Evolutionary conservation across 805 yeast species (phyloP), one percentile per base, ranked within the genome.

Genomic region (Cyberlindnera euphorbiiphila): DNA sequence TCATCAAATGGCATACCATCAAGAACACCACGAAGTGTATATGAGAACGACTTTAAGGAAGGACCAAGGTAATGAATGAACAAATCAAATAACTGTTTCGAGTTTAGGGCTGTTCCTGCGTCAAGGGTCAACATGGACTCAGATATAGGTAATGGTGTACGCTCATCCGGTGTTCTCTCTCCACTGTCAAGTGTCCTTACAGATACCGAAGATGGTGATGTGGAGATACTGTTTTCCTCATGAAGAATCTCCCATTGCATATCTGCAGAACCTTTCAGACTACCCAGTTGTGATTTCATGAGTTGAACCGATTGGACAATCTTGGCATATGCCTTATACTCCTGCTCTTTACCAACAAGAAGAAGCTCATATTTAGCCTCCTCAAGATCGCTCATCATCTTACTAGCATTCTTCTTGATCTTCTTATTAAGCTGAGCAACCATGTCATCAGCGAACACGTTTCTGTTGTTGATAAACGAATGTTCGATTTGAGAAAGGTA

Each of bases 1-100:
- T 59, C 50, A 34, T 71, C 74, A 49, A 79, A 81, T 2, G 85
- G 82, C 3, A 79, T 61, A 10, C 76, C 79, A 15, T 66, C 64
- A 39, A 85, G 56, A 7, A 84, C 79, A 21, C 76, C 78, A 39
- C 75, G 69, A 35, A 84, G 65, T 0, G 88, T 82, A 49, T 71
- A 72, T 2, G 77, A 70, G 47, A 79, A 77, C 2, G 86, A 76
- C 51, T 75, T 76, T 56, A 81, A 68, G 0, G 89, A 78, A 0
- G 94, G 93, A 0, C 88, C 86, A 30, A 85, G 61, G 49, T 81
- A 69, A 45, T 71, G 72, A 2, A 81, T 78, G 54, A 85, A 85
- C 24, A 80, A 52, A 38, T 79, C 79, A 54, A 83, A 82, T 14
- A 84, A 61, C 50, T 78, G 26, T 61, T 54, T 28, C 47, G 59